Base-by-base conservation (phyloP, 2,329 filamentous ascomycete species). In the Mariannaea sp. region DNA sequence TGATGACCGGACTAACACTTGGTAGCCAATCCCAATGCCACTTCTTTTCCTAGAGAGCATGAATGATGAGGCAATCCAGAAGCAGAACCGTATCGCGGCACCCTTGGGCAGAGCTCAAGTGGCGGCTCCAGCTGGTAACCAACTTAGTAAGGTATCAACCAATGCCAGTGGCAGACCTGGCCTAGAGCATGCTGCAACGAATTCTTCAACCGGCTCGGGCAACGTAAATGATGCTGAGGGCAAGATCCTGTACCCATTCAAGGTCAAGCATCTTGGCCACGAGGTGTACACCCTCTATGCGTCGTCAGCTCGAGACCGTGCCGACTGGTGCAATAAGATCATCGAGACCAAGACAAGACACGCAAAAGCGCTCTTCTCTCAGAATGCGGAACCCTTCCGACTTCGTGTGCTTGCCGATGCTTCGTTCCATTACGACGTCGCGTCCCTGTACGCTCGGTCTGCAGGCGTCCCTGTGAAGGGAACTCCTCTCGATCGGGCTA, bases 351-450 rank as follows among this genome's bases (percentile, higher is more conserved):
- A 99, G 77, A 96, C 92, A 6, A 86, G 88, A 54, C 92, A 99
- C 70, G 94, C 94, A 17, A 88, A 91, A 45, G 90, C 92, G 3
- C 77, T 97, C 5, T 89, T 90, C 71, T 86, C 89, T 4, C 94
- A 99, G 68, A 96, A 97, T 68, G 93, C 94, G 0, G 94, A 99
- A 71, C 94, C 94, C 0, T 99, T 99, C 81, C 83, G 90, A 44
- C 77, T 99, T 7, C 86, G 91, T 17, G 92, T 99, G 7, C 87
- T 99, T 69, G 92, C 94, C 0, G 94, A 99, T 69, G 88, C 89
- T 36, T 90, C 92, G 0, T 99, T 99, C 71, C 86, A 88, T 9
- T 92, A 92, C 65, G 90, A 95, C 60, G 74, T 77, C 4, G 70
- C 81, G 49, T 80, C 83, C 3, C 75, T 79, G 40, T 77, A 83